phyloP scores from a whole-genome alignment of 805 yeast species.

The Starmerella apis region DNA sequence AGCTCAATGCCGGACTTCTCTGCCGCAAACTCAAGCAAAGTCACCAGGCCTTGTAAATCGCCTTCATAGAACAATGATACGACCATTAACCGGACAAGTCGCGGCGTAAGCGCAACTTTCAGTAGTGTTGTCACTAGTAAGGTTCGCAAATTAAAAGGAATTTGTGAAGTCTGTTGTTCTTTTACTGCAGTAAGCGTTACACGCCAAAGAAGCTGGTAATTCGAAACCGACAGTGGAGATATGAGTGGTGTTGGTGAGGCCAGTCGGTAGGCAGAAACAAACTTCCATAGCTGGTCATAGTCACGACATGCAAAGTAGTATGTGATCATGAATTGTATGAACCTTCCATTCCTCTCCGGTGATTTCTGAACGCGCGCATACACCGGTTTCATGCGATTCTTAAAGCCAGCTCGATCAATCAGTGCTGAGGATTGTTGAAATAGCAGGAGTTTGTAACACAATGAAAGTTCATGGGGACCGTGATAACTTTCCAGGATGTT shows the following conservation, averaged over 20 bases:
- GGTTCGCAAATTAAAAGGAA: conserved; percentile 1
- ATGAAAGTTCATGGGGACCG: conserved; percentile 6
- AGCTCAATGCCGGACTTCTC: not conserved
- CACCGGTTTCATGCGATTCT: not conserved
- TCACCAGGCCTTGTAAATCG: conserved; percentile 10
- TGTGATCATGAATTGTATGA: conserved; percentile 13
- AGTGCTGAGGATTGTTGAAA: not conserved
- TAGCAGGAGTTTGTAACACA: conserved; percentile 3
- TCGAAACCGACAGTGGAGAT: not conserved
- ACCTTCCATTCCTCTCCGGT: not conserved
- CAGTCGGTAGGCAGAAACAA: not conserved
- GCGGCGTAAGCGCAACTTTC: not conserved
- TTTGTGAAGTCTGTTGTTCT: not conserved
- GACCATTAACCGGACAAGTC: conserved; percentile 1
- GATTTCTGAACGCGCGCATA: not conserved
- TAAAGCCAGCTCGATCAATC: not conserved
- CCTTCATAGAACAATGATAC: not conserved
- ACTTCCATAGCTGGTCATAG: not conserved
- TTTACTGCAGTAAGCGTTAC: not conserved
- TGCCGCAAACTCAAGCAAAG: conserved; percentile 8
- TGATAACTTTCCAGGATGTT: not conserved
- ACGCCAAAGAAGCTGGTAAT: conserved; percentile 6
- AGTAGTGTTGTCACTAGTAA: not conserved
- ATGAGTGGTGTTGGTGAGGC: not conserved
- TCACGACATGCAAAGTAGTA: not conserved